phyloP scores from a whole-genome alignment of 345 rosid genomes.

The Boechera stricta region DNA sequence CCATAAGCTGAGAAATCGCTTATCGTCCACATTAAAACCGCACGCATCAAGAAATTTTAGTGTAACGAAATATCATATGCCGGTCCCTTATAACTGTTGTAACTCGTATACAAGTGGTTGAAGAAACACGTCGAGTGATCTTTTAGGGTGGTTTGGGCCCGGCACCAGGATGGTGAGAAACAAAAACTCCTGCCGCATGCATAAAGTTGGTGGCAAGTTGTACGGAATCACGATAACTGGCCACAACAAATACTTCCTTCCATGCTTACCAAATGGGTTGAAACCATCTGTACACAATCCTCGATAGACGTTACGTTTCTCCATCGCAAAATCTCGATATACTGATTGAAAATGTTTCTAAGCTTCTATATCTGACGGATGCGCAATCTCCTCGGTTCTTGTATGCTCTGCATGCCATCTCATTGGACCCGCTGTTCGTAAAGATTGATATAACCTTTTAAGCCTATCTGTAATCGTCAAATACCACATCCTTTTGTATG shows the following conservation, averaged over 20 bases:
- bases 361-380: background rate
- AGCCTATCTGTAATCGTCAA: background rate
- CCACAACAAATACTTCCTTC: background rate
- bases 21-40: no score
- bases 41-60: no score
- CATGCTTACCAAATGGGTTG: background rate
- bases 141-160: no score
- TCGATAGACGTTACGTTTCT: background rate
- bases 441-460: background rate
- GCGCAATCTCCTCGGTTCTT: background rate
- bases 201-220: background rate
- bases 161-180: no score
- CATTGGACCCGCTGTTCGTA: background rate
- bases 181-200: no score
- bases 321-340: background rate
- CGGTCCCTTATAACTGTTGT: no score
- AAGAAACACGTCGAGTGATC: no score
- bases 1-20: no score
- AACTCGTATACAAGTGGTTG: no score
- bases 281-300: conserved; percentile 3
- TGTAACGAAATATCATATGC: no score
- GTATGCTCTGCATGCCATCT: background rate
- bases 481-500: background rate
- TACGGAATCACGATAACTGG: no score
- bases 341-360: background rate